Evolutionary conservation across 2,329 filamentous ascomycete species (phyloP).

Genomic region (Fusarium drepaniforme): DNA sequence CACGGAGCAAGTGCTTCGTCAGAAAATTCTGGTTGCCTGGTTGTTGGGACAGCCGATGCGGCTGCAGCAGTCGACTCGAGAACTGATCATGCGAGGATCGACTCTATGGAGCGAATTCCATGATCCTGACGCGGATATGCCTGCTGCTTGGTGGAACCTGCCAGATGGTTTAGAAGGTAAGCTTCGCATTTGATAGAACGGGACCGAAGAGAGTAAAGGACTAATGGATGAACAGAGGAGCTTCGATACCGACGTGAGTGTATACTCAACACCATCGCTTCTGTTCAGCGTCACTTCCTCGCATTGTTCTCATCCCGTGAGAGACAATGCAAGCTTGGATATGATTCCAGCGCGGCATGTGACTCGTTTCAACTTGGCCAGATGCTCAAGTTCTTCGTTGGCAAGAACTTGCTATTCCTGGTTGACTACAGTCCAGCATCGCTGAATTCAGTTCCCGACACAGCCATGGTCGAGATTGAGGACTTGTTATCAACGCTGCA

Average conservation of each 20-base stretch:
- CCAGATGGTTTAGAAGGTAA: slow-evolving; percentile 75
- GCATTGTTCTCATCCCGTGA: slow-evolving; percentile 74
- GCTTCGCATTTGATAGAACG: slow-evolving; percentile 26
- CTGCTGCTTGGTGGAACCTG: slow-evolving; percentile 78
- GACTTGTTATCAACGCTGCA: slow-evolving; percentile 70
- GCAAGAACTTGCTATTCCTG: slow-evolving; percentile 71
- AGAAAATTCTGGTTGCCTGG: slow-evolving; percentile 77
- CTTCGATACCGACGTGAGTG: slow-evolving; percentile 74
- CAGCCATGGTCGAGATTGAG: slow-evolving; percentile 71
- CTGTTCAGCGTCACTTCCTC: slow-evolving; percentile 77
- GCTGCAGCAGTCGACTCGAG: slow-evolving; percentile 71
- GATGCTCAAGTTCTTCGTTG: slow-evolving; percentile 77
- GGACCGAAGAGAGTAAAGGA: background rate
- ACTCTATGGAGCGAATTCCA: slow-evolving; percentile 64
- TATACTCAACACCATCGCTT: slow-evolving; percentile 77
- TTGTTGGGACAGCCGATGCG: slow-evolving; percentile 72
- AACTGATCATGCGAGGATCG: slow-evolving; percentile 76
- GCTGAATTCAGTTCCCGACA: slow-evolving; percentile 58
- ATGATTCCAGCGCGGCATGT: slow-evolving; percentile 78
- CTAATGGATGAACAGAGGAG: slow-evolving; percentile 63
- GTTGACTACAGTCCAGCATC: slow-evolving; percentile 66
- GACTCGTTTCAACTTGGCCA: slow-evolving; percentile 85
- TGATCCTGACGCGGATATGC: slow-evolving; percentile 45
- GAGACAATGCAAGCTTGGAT: slow-evolving; percentile 78
- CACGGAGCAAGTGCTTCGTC: slow-evolving; percentile 75